Conservation (phyloP, 2,329 filamentous ascomycete species). For the Calonectria multiphialidica region DNA sequence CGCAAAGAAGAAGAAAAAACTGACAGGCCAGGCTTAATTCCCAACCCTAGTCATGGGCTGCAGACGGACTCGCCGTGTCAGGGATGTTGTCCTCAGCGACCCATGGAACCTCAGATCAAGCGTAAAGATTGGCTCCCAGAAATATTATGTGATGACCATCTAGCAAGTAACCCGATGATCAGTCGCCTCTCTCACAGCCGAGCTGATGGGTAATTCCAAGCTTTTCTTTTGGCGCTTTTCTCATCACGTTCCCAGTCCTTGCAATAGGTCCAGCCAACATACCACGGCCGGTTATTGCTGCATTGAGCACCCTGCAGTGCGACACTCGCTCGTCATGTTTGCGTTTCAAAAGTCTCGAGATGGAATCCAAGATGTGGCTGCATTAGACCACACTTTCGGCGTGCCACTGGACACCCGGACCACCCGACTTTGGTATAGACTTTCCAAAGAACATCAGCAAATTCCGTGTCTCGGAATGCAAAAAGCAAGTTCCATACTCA, state of each 20-base stretch:
- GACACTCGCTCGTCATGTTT: slow-evolving; percentile 16
- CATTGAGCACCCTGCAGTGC: slow-evolving; percentile 23
- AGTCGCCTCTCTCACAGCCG: background rate
- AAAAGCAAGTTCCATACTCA: background rate
- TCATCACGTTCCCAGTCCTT: background rate
- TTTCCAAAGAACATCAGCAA: background rate
- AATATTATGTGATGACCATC: background rate
- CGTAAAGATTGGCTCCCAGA: background rate
- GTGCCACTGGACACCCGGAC: slow-evolving; percentile 3
- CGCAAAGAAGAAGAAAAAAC: background rate
- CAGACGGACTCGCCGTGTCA: background rate
- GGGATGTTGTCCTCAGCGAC: background rate
- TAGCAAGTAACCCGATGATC: background rate
- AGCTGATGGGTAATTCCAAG: background rate
- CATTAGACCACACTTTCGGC: slow-evolving; percentile 25
- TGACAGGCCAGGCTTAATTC: slow-evolving; percentile 8
- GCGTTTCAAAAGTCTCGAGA: slow-evolving; percentile 20
- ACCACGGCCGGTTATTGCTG: slow-evolving; percentile 21
- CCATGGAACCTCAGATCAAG: background rate
- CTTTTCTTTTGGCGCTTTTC: background rate
- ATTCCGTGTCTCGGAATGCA: background rate
- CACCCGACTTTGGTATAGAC: background rate
- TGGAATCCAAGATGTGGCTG: slow-evolving; percentile 28
- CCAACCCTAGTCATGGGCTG: background rate
- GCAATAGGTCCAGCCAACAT: background rate